Evolutionary conservation across 2,329 filamentous ascomycete genomes (phyloP).

Genomic region (Celoporthe dispersa): DNA sequence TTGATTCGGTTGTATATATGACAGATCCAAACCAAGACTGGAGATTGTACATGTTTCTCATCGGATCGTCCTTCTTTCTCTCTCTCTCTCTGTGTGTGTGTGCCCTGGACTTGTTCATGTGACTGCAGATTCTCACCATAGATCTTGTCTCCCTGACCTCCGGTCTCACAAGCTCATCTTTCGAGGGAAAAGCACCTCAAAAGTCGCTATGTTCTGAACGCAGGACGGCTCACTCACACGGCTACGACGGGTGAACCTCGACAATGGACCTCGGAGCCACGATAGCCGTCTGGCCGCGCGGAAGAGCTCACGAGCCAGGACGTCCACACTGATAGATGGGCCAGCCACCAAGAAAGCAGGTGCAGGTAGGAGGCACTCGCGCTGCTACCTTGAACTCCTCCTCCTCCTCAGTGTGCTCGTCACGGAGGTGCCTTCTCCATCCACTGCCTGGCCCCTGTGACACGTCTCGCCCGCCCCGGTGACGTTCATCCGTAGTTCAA

Average conservation of each 20-base stretch:
- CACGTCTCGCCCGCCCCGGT: neutral
- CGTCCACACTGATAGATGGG: neutral
- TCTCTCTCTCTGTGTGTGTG: too few relatives aligned
- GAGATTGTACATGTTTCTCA: conserved; percentile 6
- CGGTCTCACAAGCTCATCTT: neutral
- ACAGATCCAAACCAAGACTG: conserved; percentile 1
- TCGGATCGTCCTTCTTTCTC: neutral
- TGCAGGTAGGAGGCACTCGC: neutral
- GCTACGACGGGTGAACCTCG: neutral
- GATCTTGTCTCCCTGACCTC: neutral
- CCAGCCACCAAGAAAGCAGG: neutral
- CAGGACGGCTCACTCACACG: neutral
- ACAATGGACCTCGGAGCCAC: neutral
- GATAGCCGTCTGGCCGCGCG: neutral
- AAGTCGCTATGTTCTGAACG: neutral
- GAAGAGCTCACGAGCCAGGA: neutral
- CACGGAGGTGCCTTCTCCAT: neutral
- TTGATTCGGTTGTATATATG: conserved; percentile 16
- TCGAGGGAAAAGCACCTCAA: too few relatives aligned
- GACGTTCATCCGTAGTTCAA: neutral
- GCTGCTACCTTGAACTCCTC: neutral
- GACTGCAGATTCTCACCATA: neutral
- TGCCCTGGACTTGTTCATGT: neutral
- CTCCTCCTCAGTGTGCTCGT: neutral
- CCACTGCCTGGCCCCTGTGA: neutral